Conservation (phyloP, 2,329 filamentous ascomycete species). For the Onygena corvina region DNA sequence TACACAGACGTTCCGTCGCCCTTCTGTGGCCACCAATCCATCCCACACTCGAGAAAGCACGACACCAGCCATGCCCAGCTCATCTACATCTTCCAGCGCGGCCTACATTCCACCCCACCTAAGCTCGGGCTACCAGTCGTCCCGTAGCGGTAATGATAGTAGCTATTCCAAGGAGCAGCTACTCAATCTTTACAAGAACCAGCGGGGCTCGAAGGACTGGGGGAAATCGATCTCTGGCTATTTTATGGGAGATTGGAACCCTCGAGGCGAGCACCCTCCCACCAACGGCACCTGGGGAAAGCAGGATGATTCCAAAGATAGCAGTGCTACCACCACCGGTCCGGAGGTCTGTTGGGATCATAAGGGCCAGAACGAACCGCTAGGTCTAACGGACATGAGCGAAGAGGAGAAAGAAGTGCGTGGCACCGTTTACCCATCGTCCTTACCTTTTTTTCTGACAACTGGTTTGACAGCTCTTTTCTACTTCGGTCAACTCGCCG, state of each 20-base stretch:
- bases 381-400: conserved; percentile 61
- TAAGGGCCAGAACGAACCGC: conserved; percentile 55
- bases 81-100: conserved; percentile 31
- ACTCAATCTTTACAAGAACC: conserved; percentile 56
- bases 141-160: conserved; percentile 41
- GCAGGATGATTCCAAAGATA: conserved; percentile 58
- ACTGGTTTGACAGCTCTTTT: conserved; percentile 54
- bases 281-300: conserved; percentile 62
- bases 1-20: conserved; percentile 54
- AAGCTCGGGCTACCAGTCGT: conserved; percentile 39
- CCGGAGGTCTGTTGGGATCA: conserved; percentile 89
- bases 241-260: conserved; percentile 68
- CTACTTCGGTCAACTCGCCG: conserved; percentile 81
- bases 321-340: conserved; percentile 56
- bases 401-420: conserved; percentile 54
- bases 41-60: conserved; percentile 36
- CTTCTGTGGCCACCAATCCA: conserved; percentile 47
- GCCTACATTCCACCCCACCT: conserved; percentile 52
- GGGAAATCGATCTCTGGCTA: conserved; percentile 53
- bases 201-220: conserved; percentile 42
- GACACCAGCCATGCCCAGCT: conserved; percentile 28
- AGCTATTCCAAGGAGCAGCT: conserved; percentile 72
- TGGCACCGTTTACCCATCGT: conserved; percentile 14
- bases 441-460: conserved; percentile 14
- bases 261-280: conserved; percentile 54